These are phyloP conservation scores for Xylaria sp. DNA, from an alignment of 2,329 filamentous ascomycete genomes.

Conservation along the genomic window DNA sequence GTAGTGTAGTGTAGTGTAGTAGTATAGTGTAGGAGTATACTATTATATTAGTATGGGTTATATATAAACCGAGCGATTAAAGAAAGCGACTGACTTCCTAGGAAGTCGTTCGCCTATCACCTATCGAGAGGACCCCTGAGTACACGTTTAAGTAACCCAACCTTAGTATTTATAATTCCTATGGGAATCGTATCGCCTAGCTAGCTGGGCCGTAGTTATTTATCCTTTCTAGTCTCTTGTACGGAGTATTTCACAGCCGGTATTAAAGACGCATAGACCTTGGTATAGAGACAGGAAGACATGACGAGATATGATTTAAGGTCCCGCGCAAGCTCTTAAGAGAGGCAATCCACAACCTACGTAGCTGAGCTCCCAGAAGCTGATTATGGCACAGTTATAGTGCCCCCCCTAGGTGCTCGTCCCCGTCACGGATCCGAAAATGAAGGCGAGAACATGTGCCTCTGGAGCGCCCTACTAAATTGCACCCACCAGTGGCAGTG, in stretches of 20 bases:
- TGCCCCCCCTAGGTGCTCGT: neutral
- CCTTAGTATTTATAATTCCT: no score
- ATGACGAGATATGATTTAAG: neutral
- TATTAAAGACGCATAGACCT: neutral
- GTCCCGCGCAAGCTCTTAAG: neutral
- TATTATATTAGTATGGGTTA: no score
- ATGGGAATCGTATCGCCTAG: neutral
- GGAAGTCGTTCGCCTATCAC: no score
- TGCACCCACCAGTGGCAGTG: neutral
- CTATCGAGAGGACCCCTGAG: no score
- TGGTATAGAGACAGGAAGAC: neutral
- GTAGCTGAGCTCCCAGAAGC: neutral
- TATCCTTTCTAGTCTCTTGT: neutral
- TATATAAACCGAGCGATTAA: no score
- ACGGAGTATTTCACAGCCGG: neutral
- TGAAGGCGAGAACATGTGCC: neutral
- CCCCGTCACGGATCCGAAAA: neutral
- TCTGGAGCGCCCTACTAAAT: neutral
- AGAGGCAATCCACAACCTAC: constrained; percentile 3
- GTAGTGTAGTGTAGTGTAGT: no score
- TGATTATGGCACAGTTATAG: constrained; percentile 3
- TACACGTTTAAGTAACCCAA: neutral
- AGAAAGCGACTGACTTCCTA: no score
- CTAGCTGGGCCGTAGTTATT: neutral
- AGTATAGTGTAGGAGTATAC: no score